A percentile compares a stretch with the other conserved stretches of the same genome.
Conservation (phyloP, 129 eudicot genomes). For the Daucus carota region DH1_v3.0 NC_030387.2:30099001-30099500, state of each 20-base stretch:
- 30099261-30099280: not conserved
- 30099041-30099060: too few relatives aligned
- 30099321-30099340: not conserved
- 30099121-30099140: too few relatives aligned
- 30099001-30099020: too few relatives aligned
- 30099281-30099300: not conserved
- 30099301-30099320: not conserved
- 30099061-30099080: too few relatives aligned
- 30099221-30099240: not conserved
- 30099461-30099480: not conserved
- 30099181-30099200: not conserved
- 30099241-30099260: not conserved
- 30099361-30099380: not conserved
- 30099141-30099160: too few relatives aligned
- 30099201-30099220: not conserved
- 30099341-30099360: not conserved
- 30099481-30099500: slow-evolving; percentile 20
- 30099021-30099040: too few relatives aligned
- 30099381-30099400: not conserved
- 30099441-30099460: not conserved
- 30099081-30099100: too few relatives aligned
- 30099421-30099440: not conserved
- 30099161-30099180: too few relatives aligned
- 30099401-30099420: not conserved
- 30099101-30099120: too few relatives aligned